Conservation (phyloP, 176 grass and related monocot species). For the Olyra latifolia region DNA sequence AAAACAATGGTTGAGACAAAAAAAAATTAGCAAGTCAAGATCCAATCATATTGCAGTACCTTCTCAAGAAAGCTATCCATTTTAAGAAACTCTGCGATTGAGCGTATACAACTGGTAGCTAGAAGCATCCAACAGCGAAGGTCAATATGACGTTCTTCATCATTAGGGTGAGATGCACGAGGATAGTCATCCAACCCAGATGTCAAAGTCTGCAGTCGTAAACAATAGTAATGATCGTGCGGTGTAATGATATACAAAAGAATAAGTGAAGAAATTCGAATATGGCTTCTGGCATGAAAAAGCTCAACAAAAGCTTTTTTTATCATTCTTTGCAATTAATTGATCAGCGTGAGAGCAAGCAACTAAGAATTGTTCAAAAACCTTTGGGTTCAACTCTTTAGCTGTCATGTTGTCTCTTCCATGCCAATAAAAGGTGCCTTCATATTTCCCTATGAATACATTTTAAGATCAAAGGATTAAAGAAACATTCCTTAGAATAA, state of each 20-base stretch:
- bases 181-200: slow-evolving; percentile 98
- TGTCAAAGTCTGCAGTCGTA: slow-evolving; percentile 68
- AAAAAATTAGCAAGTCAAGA: slow-evolving; percentile 21
- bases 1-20: slow-evolving; percentile 12
- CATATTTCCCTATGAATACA: slow-evolving; percentile 59
- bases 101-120: slow-evolving; percentile 84
- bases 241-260: slow-evolving; percentile 15
- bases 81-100: slow-evolving; percentile 70
- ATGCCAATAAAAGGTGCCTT: slow-evolving; percentile 97
- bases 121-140: slow-evolving; percentile 97
- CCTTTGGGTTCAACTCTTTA: slow-evolving; percentile 93
- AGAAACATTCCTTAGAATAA: neutral
- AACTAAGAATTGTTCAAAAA: slow-evolving; percentile 39
- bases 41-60: slow-evolving; percentile 48
- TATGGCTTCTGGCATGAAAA: slow-evolving; percentile 2
- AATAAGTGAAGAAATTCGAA: slow-evolving; percentile 12
- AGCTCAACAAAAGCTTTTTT: slow-evolving; percentile 9
- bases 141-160: slow-evolving; percentile 90
- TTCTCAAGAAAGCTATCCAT: slow-evolving; percentile 61
- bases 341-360: slow-evolving; percentile 11
- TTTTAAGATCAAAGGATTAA: slow-evolving; percentile 7
- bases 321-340: slow-evolving; percentile 9
- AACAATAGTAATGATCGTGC: slow-evolving; percentile 20
- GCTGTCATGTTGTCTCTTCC: slow-evolving; percentile 85
- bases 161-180: slow-evolving; percentile 92